Percentiles rank a stretch among this genome's conserved stretches.
Conservation (phyloP, 371 early-diverging fungal genomes). For the Neoconidiobolus thromboides region DNA sequence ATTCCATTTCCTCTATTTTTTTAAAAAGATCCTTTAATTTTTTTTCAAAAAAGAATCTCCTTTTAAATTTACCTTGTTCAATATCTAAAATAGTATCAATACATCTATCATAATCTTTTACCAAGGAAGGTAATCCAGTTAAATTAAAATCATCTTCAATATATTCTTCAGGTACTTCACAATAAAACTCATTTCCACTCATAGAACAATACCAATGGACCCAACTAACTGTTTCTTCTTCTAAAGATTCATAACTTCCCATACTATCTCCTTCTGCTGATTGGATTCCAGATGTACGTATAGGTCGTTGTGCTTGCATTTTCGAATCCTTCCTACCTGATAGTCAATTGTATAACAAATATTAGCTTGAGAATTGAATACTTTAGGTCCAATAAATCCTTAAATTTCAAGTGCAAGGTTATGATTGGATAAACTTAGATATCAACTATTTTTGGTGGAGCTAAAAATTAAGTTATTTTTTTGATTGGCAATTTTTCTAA, state of each 20-base stretch:
- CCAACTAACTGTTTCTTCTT: constrained; percentile 27
- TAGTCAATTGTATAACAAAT: too few species aligned
- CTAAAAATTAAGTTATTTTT: too few species aligned
- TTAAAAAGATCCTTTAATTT: constrained; percentile 14
- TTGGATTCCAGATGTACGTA: too few species aligned
- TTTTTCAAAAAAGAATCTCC: constrained; percentile 8
- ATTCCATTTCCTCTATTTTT: constrained; percentile 17
- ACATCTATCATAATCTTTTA: constrained; percentile 63
- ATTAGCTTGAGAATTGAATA: too few species aligned
- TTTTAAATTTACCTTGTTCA: constrained; percentile 29
- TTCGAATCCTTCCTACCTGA: too few species aligned
- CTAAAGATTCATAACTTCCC: background rate
- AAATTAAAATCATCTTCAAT: constrained; percentile 89
- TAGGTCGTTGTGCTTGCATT: too few species aligned
- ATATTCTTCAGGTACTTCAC: constrained; percentile 70
- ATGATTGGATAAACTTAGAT: too few species aligned
- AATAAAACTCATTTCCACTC: constrained; percentile 64
- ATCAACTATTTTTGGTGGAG: too few species aligned
- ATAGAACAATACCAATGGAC: constrained; percentile 76
- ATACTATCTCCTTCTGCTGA: too few species aligned
- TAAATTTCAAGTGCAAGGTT: too few species aligned
- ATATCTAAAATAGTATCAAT: constrained; percentile 71
- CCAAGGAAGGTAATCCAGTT: constrained; percentile 58
- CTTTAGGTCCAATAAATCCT: too few species aligned
- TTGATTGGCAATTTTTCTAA: too few species aligned